These are phyloP conservation scores for Trametes sp. DNA, from an alignment of 1,284 basidiomycete genomes.

Conservation along the genomic window DNA sequence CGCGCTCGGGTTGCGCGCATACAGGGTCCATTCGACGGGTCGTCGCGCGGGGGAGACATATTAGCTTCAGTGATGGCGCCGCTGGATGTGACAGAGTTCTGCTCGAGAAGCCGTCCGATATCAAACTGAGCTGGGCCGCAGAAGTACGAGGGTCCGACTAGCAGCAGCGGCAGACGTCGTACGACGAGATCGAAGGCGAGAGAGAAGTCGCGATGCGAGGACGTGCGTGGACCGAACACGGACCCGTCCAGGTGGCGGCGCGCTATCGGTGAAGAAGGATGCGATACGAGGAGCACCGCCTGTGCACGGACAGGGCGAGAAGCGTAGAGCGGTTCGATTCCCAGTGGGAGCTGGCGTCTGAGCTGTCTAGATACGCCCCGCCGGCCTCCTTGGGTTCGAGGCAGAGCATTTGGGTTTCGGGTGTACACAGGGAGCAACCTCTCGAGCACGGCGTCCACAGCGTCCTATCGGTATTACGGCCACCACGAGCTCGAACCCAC, in stretches of 20 bases:
- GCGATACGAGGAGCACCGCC: background rate
- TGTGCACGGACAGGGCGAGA: background rate
- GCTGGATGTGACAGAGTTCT: background rate
- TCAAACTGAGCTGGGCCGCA: background rate
- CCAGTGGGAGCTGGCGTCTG: background rate
- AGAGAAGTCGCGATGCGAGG: background rate
- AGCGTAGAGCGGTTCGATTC: background rate
- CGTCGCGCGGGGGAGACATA: background rate
- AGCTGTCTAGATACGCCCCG: background rate
- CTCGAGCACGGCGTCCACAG: background rate
- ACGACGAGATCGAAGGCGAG: background rate
- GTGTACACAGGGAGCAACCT: background rate
- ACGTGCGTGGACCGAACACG: background rate
- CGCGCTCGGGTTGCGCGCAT: background rate
- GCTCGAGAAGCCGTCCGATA: background rate
- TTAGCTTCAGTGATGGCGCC: background rate
- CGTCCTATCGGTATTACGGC: background rate
- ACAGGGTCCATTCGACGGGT: background rate
- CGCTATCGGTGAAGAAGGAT: background rate
- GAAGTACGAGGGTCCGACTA: background rate
- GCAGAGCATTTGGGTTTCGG: background rate
- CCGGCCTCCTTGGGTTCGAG: background rate
- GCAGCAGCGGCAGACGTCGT: too few relatives aligned
- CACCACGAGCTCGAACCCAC: background rate
- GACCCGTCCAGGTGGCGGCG: background rate